A percentile compares a stretch with the other conserved stretches of the same genome.
These are phyloP conservation scores for Vanrija humicola DNA, from an alignment of 1,284 basidiomycete species.

Conservation along the genomic window DNA sequence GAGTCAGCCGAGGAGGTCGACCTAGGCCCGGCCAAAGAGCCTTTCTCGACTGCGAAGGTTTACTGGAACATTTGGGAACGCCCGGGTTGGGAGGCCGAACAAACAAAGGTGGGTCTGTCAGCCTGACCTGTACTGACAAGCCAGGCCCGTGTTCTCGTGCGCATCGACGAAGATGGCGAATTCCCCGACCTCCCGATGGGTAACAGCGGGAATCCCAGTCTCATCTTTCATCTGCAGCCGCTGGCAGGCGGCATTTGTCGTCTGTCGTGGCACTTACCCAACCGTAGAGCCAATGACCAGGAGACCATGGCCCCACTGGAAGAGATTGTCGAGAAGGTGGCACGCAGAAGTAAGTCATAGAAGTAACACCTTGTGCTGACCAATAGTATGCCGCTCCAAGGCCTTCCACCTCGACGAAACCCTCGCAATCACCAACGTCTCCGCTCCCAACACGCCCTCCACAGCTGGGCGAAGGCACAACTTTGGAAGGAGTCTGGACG, in stretches of 20 bases:
- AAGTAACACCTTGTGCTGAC: too few species aligned
- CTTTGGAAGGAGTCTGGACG: slow-evolving; percentile 56
- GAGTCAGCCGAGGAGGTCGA: slow-evolving; percentile 59
- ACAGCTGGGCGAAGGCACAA: slow-evolving; percentile 27
- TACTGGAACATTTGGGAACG: slow-evolving; percentile 18
- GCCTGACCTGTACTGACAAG: too few species aligned
- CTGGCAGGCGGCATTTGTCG: slow-evolving; percentile 75
- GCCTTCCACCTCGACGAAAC: too few species aligned
- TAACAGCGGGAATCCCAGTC: slow-evolving; percentile 58
- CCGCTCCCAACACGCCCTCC: too few species aligned
- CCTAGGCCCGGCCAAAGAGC: background rate
- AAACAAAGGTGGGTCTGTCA: slow-evolving; percentile 57
- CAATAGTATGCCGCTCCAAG: too few species aligned
- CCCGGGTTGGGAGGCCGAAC: slow-evolving; percentile 8
- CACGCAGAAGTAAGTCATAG: background rate
- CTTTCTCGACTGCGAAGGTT: slow-evolving; percentile 5
- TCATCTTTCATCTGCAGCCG: slow-evolving; percentile 63
- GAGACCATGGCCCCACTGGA: too few species aligned
- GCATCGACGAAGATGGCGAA: slow-evolving; percentile 66
- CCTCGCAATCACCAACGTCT: too few species aligned
- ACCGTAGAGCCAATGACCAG: too few species aligned
- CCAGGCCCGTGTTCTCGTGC: slow-evolving; percentile 62
- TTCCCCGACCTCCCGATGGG: background rate
- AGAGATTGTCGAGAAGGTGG: background rate
- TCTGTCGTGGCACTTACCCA: slow-evolving; percentile 13